Percentiles rank a stretch among this genome's conserved stretches.
These are phyloP conservation scores for Coix lacrymajobi DNA, from an alignment of 176 grass and related monocot species.

Conservation along the genomic window DNA sequence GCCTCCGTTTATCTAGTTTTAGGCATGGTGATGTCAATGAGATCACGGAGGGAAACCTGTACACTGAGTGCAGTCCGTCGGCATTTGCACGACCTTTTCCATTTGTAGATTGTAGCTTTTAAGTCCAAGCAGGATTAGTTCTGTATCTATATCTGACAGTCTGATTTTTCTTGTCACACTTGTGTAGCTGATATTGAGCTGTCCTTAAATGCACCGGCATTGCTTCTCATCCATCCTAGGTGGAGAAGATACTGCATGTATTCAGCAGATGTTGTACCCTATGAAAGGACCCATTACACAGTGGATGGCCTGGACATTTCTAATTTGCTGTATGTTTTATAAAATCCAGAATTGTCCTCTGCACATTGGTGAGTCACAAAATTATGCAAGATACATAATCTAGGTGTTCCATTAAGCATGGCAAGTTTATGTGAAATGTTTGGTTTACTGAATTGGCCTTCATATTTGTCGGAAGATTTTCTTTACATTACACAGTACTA, in stretches of 20 bases:
- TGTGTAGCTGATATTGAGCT: slow-evolving; percentile 15
- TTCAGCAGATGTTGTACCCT: slow-evolving; percentile 2
- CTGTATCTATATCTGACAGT: slow-evolving; percentile 39
- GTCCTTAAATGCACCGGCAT: neutral
- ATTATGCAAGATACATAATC: neutral
- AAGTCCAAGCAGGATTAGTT: slow-evolving; percentile 27
- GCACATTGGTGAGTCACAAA: neutral
- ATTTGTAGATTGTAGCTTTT: slow-evolving; percentile 41
- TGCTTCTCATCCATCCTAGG: neutral
- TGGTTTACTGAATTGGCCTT: no score
- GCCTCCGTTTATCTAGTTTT: slow-evolving; percentile 47
- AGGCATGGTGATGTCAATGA: slow-evolving; percentile 27
- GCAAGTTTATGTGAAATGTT: neutral
- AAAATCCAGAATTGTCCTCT: neutral
- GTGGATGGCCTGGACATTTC: neutral
- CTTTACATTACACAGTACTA: neutral
- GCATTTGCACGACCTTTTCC: slow-evolving; percentile 19
- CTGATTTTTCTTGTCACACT: slow-evolving; percentile 1
- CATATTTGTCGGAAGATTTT: neutral
- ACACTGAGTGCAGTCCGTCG: slow-evolving; percentile 10
- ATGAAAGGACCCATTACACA: neutral
- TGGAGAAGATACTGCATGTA: neutral
- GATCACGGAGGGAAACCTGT: slow-evolving; percentile 19
- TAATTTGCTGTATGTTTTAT: neutral
- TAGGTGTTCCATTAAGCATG: neutral